These are phyloP conservation scores for Oligophagozyma castellii DNA, from an alignment of 1,139 yeast genomes.

Conservation along the genomic window DNA sequence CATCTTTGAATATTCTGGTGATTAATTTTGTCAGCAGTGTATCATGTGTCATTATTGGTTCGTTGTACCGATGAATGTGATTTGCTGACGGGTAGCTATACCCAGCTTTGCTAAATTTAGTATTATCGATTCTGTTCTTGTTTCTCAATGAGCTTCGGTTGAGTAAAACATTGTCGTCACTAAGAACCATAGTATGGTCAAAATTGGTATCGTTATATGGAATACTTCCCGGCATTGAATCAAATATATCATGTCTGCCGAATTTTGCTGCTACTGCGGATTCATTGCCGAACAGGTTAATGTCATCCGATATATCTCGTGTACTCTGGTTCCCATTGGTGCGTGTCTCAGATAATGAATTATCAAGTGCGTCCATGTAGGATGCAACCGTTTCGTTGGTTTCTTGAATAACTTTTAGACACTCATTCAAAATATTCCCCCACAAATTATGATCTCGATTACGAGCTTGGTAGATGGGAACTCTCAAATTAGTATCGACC, in stretches of 20 bases:
- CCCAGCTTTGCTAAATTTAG: background rate
- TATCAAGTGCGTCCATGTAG: conserved; percentile 10
- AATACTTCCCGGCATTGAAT: background rate
- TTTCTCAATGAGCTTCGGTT: conserved; percentile 4
- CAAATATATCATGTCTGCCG: background rate
- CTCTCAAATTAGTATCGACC: conserved; percentile 34
- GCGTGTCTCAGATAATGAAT: conserved; percentile 7
- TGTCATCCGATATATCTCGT: background rate
- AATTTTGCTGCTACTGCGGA: conserved; percentile 7
- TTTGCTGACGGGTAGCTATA: background rate
- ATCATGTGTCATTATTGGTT: conserved; percentile 19
- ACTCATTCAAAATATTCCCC: conserved; percentile 47
- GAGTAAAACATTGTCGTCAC: conserved; percentile 14
- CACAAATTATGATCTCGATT: conserved; percentile 36
- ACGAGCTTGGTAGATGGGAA: conserved; percentile 39
- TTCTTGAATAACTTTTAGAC: conserved; percentile 35
- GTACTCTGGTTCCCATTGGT: background rate
- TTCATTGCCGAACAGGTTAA: conserved; percentile 15
- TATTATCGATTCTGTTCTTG: background rate
- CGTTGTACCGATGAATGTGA: conserved; percentile 9
- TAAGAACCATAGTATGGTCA: conserved; percentile 6
- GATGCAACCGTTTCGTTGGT: conserved; percentile 16
- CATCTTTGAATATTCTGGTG: conserved; percentile 6
- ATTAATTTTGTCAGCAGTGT: conserved; percentile 12
- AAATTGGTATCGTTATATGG: background rate